Conservation (phyloP, 2,329 filamentous ascomycete species). For the Lachnellula arida region DNA sequence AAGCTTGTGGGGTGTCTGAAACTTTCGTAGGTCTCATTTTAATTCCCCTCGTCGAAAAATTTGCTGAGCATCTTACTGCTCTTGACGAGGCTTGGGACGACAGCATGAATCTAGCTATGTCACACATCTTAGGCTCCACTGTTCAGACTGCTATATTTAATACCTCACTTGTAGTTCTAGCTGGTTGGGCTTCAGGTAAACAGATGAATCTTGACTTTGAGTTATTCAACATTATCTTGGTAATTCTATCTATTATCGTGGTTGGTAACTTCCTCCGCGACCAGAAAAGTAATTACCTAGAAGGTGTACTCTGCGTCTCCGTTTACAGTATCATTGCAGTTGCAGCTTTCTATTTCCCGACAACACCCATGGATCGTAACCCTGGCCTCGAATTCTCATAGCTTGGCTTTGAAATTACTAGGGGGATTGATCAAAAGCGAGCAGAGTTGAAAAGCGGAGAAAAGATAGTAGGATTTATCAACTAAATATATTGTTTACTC, state of each 20-base stretch:
- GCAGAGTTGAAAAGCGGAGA: too few species aligned
- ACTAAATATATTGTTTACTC: too few species aligned
- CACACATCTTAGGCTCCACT: conserved; percentile 80
- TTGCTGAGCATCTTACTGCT: conserved; percentile 78
- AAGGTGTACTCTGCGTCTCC: conserved; percentile 77
- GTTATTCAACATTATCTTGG: conserved; percentile 75
- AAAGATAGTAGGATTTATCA: too few species aligned
- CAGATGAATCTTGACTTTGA: conserved; percentile 80
- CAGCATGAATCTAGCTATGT: conserved; percentile 78
- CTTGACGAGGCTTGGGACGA: conserved; percentile 82
- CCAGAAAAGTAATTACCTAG: conserved; percentile 85
- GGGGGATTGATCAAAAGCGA: too few species aligned
- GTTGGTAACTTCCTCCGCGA: conserved; percentile 85
- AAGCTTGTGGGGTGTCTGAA: conserved; percentile 46
- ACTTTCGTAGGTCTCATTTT: conserved; percentile 69
- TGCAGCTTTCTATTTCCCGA: conserved; percentile 53
- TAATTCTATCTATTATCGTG: conserved; percentile 79
- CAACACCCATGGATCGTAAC: too few species aligned
- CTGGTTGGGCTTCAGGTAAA: conserved; percentile 72
- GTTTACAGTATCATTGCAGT: conserved; percentile 58
- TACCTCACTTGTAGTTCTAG: conserved; percentile 74
- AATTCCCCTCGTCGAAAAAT: conserved; percentile 78
- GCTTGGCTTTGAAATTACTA: too few species aligned
- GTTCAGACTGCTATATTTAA: conserved; percentile 90
- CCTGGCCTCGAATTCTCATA: too few species aligned